phyloP scores from a whole-genome alignment of 148 eudicot species.

The Chenopodium berlandieri region DNA sequence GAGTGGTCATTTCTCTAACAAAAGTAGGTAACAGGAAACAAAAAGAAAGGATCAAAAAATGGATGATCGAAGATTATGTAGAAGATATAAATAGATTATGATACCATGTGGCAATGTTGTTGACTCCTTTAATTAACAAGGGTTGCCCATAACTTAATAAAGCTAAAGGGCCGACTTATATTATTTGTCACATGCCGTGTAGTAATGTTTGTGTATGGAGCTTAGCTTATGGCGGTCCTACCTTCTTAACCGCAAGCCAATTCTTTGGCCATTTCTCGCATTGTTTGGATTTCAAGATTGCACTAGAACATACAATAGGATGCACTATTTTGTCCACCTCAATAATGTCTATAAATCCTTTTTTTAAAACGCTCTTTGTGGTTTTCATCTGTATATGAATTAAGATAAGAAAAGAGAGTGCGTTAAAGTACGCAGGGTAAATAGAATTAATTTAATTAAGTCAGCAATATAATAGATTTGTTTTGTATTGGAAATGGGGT shows the following conservation, averaged over 20 bases:
- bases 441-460: too few relatives aligned
- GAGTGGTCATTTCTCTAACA: too few relatives aligned
- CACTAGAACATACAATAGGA: background rate
- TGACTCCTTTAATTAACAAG: background rate
- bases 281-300: background rate
- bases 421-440: too few relatives aligned
- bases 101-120: slow-evolving; percentile 1
- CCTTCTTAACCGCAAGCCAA: too few relatives aligned
- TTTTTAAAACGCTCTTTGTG: too few relatives aligned
- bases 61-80: background rate
- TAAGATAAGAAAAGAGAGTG: too few relatives aligned
- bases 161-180: background rate
- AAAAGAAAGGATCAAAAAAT: background rate
- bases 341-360: too few relatives aligned
- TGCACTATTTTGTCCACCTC: too few relatives aligned
- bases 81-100: background rate
- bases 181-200: background rate
- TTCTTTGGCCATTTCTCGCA: background rate
- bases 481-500: too few relatives aligned
- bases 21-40: background rate
- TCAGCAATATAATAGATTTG: too few relatives aligned
- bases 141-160: background rate
- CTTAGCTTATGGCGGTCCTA: background rate
- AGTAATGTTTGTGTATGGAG: background rate
- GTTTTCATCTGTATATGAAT: too few relatives aligned